Evolutionary conservation across 257 asterid species (phyloP).

Genomic region (Primulina eburnea): DNA sequence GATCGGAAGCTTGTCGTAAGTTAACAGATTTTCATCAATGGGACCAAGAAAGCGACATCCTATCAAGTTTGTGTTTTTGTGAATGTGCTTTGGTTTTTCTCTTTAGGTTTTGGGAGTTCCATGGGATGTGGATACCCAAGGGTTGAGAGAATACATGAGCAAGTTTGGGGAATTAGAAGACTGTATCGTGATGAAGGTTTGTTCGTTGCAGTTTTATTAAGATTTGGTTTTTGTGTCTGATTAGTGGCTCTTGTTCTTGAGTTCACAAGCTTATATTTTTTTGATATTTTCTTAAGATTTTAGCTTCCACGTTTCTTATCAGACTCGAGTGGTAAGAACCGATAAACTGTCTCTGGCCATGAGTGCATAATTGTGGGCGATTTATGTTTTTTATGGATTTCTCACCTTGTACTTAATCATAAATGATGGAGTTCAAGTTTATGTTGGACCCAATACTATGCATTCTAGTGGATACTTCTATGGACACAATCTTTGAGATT

Average conservation of each 20-base stretch:
- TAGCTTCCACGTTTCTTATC: background rate
- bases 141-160: constrained; percentile 88
- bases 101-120: constrained; percentile 95
- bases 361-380: background rate
- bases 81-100: constrained; percentile 3
- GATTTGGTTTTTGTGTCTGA: background rate
- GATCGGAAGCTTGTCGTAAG: constrained; percentile 95
- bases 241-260: no score
- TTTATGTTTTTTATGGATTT: background rate
- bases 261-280: background rate
- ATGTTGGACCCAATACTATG: background rate
- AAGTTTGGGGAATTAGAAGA: constrained; percentile 95
- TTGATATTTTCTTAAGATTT: background rate
- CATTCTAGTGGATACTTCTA: no score
- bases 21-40: constrained; percentile 11
- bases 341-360: background rate
- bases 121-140: constrained; percentile 96
- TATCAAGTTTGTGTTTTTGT: constrained; percentile 4
- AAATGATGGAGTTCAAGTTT: background rate
- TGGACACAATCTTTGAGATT: no score
- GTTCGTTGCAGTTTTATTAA: constrained; percentile 8
- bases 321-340: background rate
- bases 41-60: background rate
- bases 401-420: background rate
- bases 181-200: constrained; percentile 96